phyloP scores from a whole-genome alignment of 2,329 filamentous ascomycete genomes.

The Periconia sp. region DNA sequence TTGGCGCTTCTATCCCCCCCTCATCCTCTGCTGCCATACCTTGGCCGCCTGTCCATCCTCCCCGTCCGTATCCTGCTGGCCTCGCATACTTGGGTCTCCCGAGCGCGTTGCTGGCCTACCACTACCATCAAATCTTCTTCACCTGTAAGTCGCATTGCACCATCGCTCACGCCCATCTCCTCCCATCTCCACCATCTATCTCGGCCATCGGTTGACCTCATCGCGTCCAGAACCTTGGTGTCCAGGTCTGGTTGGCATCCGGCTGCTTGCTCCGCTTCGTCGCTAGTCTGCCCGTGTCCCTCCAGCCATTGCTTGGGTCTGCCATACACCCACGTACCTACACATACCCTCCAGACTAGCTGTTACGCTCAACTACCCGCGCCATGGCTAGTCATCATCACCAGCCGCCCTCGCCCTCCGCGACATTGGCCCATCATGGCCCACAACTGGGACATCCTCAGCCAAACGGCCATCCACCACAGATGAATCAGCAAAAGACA shows the following conservation, averaged over 20 bases:
- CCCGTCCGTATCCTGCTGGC: conserved; percentile 3
- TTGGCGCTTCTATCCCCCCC: conserved; percentile 12
- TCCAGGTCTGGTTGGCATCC: not conserved
- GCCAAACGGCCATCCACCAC: conserved; percentile 57
- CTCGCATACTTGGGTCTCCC: conserved; percentile 17
- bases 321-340: not conserved
- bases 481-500: conserved; percentile 60
- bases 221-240: not conserved
- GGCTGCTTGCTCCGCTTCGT: not conserved
- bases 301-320: not conserved
- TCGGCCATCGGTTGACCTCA: not conserved
- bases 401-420: conserved; percentile 78
- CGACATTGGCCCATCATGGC: conserved; percentile 67
- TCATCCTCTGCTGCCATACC: not conserved
- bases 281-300: not conserved
- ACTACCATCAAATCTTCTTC: too few relatives aligned
- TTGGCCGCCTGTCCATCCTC: not conserved
- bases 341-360: not conserved
- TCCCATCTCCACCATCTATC: not conserved
- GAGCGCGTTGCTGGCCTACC: not conserved
- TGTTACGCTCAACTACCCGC: not conserved
- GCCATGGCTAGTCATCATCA: conserved; percentile 67
- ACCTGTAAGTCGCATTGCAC: not conserved
- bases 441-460: conserved; percentile 64
- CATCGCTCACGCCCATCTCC: not conserved